Evolutionary conservation across 1,139 yeast species (phyloP).

Genomic region (Saccharomycopsis hybrid): DNA sequence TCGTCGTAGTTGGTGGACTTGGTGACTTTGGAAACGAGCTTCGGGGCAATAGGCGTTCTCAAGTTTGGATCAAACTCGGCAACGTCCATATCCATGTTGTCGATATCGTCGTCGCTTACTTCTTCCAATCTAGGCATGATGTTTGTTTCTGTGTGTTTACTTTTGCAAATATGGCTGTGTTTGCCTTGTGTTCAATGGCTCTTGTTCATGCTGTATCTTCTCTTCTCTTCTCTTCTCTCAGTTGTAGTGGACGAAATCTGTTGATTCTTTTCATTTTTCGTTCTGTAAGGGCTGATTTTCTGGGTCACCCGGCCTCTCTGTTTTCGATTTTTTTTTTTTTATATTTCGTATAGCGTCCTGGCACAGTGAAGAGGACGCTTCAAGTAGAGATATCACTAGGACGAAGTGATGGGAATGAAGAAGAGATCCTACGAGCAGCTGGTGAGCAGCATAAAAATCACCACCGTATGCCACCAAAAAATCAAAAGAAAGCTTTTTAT

Average conservation of each 20-base stretch:
- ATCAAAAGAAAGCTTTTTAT: neutral
- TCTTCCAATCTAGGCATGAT: conserved; percentile 75
- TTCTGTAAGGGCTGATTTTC: neutral
- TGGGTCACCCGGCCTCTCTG: neutral
- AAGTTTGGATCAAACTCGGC: conserved; percentile 81
- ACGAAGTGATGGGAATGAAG: neutral
- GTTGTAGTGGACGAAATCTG: too few relatives aligned
- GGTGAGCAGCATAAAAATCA: neutral
- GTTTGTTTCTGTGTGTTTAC: too few relatives aligned
- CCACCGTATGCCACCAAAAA: neutral
- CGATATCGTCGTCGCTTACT: conserved; percentile 74
- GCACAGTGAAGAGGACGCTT: neutral
- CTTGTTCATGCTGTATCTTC: too few relatives aligned
- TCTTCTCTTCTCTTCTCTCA: too few relatives aligned
- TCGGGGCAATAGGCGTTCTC: conserved; percentile 65
- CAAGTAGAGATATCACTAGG: neutral
- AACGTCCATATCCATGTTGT: conserved; percentile 86
- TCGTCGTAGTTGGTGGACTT: conserved; percentile 55
- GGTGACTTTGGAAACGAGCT: conserved; percentile 50
- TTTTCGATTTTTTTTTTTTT: too few relatives aligned
- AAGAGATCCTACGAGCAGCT: neutral
- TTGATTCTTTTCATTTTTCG: neutral
- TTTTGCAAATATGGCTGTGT: too few relatives aligned
- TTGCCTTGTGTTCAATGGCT: too few relatives aligned
- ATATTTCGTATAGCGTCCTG: neutral